Evolutionary conservation across 495 filamentous ascomycete genomes (phyloP).

Genomic region (Schizothecium vesticola): DNA sequence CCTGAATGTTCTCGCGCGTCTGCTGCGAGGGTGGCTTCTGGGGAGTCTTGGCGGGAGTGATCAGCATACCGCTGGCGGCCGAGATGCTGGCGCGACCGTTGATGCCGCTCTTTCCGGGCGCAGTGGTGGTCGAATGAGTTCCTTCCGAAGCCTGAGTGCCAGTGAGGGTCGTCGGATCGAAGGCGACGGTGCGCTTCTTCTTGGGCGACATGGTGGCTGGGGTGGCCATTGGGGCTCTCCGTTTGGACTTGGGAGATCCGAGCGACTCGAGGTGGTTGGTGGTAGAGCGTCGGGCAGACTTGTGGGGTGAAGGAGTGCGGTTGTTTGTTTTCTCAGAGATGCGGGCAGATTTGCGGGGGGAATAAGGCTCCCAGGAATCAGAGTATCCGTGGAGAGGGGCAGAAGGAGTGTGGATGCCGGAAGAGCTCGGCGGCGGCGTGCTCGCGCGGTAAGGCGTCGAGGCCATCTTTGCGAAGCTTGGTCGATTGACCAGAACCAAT

Average conservation of each 20-base stretch:
- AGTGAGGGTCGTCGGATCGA: slow-evolving; percentile 35
- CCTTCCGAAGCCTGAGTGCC: slow-evolving; percentile 30
- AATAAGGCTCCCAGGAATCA: slow-evolving; percentile 67
- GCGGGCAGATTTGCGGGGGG: slow-evolving; percentile 53
- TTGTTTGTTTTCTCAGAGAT: slow-evolving; percentile 36
- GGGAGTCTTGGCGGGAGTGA: slow-evolving; percentile 88
- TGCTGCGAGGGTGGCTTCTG: slow-evolving; percentile 57
- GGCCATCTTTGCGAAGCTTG: neutral
- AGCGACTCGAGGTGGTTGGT: slow-evolving; percentile 23
- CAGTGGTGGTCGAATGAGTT: slow-evolving; percentile 31
- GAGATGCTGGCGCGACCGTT: slow-evolving; percentile 5
- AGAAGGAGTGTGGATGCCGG: slow-evolving; percentile 58
- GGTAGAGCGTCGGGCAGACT: slow-evolving; percentile 25
- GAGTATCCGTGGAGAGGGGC: slow-evolving; percentile 68
- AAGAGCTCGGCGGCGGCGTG: slow-evolving; percentile 57
- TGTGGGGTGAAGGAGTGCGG: slow-evolving; percentile 42
- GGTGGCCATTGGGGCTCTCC: slow-evolving; percentile 1
- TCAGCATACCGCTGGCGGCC: slow-evolving; percentile 54
- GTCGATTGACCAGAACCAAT: neutral
- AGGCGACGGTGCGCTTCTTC: slow-evolving; percentile 42
- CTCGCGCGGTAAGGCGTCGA: neutral
- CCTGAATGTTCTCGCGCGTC: slow-evolving; percentile 49
- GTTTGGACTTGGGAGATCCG: slow-evolving; percentile 27
- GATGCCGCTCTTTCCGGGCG: slow-evolving; percentile 22
- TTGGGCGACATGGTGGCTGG: slow-evolving; percentile 43